A percentile compares a stretch with the other conserved stretches of the same genome.
Evolutionary conservation across 495 filamentous ascomycete species (phyloP).

Genomic region (Penicillium herquei): DNA sequence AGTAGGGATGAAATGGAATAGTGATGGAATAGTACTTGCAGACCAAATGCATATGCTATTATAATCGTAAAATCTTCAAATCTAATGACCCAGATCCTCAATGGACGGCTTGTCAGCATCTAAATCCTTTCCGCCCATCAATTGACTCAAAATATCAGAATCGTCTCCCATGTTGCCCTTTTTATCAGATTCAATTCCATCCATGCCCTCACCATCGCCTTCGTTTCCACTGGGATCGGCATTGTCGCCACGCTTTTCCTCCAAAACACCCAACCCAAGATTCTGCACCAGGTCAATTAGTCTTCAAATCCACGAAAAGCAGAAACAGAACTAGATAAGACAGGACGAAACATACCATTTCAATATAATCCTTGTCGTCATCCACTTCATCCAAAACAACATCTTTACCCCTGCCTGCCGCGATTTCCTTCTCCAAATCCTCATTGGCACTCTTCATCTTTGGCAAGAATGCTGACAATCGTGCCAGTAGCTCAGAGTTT

Average conservation of each 20-base stretch:
- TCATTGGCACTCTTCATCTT: slow-evolving; percentile 50
- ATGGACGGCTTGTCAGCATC: slow-evolving; percentile 39
- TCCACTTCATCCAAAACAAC: slow-evolving; percentile 37
- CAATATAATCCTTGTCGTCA: slow-evolving; percentile 45
- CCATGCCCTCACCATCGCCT: slow-evolving; percentile 12
- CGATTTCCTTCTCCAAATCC: slow-evolving; percentile 41
- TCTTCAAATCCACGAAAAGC: neutral
- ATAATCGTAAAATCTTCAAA: neutral
- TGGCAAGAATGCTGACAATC: slow-evolving; percentile 46
- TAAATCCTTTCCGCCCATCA: slow-evolving; percentile 39
- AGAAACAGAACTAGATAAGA: neutral
- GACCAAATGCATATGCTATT: neutral
- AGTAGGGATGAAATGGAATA: no score
- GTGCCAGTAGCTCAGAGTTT: slow-evolving; percentile 33
- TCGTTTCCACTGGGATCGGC: slow-evolving; percentile 20
- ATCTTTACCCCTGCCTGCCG: slow-evolving; percentile 33
- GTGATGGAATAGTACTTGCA: no score
- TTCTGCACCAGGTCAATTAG: slow-evolving; percentile 31
- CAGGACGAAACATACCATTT: slow-evolving; percentile 42
- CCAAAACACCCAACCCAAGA: slow-evolving; percentile 51
- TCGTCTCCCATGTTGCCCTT: slow-evolving; percentile 19
- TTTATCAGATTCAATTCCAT: slow-evolving; percentile 1
- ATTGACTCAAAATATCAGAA: slow-evolving; percentile 36
- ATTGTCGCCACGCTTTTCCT: slow-evolving; percentile 38
- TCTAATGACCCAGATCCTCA: slow-evolving; percentile 37